Evolutionary conservation across 2,329 filamentous ascomycete genomes (phyloP), one percentile per base, ranked within the genome.

Genomic region (Drechslerella dactyloides): DNA sequence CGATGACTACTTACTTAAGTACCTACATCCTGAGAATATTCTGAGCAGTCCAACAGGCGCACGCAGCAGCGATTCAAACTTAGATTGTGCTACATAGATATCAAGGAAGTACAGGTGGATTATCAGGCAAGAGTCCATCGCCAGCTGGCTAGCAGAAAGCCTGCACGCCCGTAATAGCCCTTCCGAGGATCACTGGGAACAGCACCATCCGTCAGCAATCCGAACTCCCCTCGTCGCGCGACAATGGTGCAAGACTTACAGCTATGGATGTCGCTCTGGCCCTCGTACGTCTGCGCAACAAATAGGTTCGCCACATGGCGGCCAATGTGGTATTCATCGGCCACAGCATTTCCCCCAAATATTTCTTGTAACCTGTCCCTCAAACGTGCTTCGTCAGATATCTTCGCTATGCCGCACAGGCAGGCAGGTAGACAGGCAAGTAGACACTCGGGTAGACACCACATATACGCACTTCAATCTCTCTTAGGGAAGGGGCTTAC

Each of bases 211-310:
- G 42, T 62, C 42, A 62, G 57, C 27, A 15, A 48, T 15, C n/a
- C n/a, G 2, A 19, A n/a, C 19, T 37, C 27, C 42, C 10, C 2
- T 33, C 23, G 3, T 33, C 23, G 33, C 15, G 48, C 66, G 10
- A 42, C 10, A 59, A 73, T 35, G 27, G 15, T 46, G 8, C 1
- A 15, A 33, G 27, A 86, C 90, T 85, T 82, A 93, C 68, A 51
- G 19, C 91, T 87, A 80, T 97, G 94, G 79, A 97, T 97, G 81
- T 97, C 94, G 78, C 93, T 97, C 81, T 97, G 94, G 21, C 94
- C 94, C 82, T 99, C 94, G 77, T 99, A 99, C 1, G 93, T 97
- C 82, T 97, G 93, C 61, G 93, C 96, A 59, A 99, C 94, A 80
- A 96, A 99, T 74, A 99, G 80, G 80, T 99, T 99, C 64, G 93